Evolutionary conservation across 345 rosid species (phyloP), one percentile per base, ranked within the genome.

Genomic region (Lagerstroemia speciosa): DNA sequence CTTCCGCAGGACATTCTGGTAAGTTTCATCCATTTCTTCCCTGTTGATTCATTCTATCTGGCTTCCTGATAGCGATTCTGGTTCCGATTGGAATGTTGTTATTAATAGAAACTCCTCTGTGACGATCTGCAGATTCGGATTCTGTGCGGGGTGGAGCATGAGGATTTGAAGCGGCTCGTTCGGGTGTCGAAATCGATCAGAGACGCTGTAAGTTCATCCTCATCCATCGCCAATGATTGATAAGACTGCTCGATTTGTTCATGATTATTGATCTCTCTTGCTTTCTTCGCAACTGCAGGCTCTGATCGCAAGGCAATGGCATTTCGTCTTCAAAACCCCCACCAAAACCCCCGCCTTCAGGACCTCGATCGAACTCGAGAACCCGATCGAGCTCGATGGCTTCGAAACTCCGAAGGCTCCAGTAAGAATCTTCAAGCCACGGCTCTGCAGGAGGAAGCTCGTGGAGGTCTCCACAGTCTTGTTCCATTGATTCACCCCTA

Each of bases 1-100:
- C 76, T 93, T 62, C 98, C 97, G 55, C 92, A 80, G 68, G 97
- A 93, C 40, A 67, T 91, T 27, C 80, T 93, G 84, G 97, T 93
- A 37, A 72, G 45, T 36, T 9, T 11, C 33, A 64, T 69, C 50
- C 2, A 26, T 26, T 55, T 20, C 37, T 43, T 41, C n/a, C 30
- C 34, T n/a, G n/a, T n/a, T n/a, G 43, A 50, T 46, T 34, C 30
- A 20, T 32, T 11, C 50, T 36, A 34, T 65, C 27, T 22, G 48
- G 46, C 29, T 9, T 20, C 30, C 1, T 8, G 2, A 27, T 38
- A 3, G 48, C 24, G 29, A 14, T 12, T 8, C 10, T 40, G 40
- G 66, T 30, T 41, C 41, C 6, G 46, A 34, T 14, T 58, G 65
- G 62, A 53, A 22, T 22, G 27, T 53, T n/a, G 19, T 70, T 70